Evolutionary conservation across 192 early-diverging fungal species (phyloP).

Genomic region (Mortierella alpina): DNA sequence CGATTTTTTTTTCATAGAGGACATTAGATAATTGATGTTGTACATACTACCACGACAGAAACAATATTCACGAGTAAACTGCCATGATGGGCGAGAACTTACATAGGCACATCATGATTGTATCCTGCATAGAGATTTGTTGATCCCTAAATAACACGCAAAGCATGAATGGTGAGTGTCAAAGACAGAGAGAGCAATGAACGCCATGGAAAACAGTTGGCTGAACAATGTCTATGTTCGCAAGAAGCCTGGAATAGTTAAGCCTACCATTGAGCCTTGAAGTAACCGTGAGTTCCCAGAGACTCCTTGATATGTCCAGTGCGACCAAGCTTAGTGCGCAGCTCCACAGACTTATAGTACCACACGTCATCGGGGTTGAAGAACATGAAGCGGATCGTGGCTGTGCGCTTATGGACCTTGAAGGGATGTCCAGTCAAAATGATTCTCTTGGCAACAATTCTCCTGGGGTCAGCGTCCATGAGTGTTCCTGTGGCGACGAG

Average conservation of each 20-base stretch:
- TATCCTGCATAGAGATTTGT: conserved; percentile 90
- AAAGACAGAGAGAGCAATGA: not conserved
- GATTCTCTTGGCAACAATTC: conserved; percentile 95
- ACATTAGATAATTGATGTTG: not conserved
- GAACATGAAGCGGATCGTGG: conserved; percentile 97
- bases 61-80: not conserved
- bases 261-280: conserved; percentile 44
- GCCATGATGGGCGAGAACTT: conserved; percentile 42
- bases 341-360: conserved; percentile 97
- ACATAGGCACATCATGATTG: conserved; percentile 95
- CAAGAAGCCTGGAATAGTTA: not conserved
- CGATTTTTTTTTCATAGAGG: not conserved
- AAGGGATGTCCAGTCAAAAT: conserved; percentile 95
- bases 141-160: conserved; percentile 90
- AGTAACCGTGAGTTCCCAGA: conserved; percentile 95
- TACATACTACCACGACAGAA: not conserved
- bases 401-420: conserved; percentile 92
- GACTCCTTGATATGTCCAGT: conserved; percentile 93
- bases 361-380: conserved; percentile 92
- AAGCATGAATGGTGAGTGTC: conserved; percentile 65
- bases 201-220: not conserved
- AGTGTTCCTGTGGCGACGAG: conserved; percentile 87
- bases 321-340: conserved; percentile 91
- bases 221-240: no score
- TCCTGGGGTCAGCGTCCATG: conserved; percentile 77